Conservation (phyloP, 2,329 filamentous ascomycete genomes). For the Monilinia polystroma region DNA sequence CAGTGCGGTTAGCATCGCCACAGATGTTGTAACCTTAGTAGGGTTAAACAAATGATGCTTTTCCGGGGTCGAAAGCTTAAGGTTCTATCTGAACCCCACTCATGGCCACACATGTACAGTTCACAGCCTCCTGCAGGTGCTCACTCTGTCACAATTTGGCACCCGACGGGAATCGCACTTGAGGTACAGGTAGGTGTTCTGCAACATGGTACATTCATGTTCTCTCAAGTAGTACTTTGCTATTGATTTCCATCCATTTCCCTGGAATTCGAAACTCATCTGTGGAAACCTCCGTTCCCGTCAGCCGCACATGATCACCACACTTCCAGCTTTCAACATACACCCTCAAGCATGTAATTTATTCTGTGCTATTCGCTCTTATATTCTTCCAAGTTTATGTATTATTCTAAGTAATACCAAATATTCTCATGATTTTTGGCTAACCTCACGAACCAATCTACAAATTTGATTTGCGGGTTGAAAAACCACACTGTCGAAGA, state of each 20-base stretch:
- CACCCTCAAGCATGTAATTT: neutral
- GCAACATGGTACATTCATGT: neutral
- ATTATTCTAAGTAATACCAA: neutral
- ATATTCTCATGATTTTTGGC: neutral
- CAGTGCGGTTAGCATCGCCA: neutral
- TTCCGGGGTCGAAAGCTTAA: neutral
- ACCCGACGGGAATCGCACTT: neutral
- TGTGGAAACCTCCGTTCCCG: neutral
- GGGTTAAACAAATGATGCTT: constrained; percentile 7
- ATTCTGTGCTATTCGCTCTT: neutral
- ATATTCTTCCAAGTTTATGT: neutral
- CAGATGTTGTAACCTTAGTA: neutral
- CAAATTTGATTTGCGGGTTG: neutral
- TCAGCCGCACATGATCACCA: constrained; percentile 2
- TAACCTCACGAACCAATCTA: neutral
- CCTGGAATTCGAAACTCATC: constrained; percentile 5
- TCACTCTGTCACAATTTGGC: constrained; percentile 11
- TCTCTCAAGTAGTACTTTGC: neutral
- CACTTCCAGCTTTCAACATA: neutral
- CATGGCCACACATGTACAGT: neutral
- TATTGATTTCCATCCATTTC: constrained; percentile 2
- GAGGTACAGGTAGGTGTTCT: neutral
- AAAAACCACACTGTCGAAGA: neutral
- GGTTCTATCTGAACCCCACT: neutral
- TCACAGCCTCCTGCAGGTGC: constrained; percentile 13